Evolutionary conservation across 192 early-diverging fungal species (phyloP), one percentile per base, ranked within the genome.

Genomic region (Linnemannia elongata): DNA sequence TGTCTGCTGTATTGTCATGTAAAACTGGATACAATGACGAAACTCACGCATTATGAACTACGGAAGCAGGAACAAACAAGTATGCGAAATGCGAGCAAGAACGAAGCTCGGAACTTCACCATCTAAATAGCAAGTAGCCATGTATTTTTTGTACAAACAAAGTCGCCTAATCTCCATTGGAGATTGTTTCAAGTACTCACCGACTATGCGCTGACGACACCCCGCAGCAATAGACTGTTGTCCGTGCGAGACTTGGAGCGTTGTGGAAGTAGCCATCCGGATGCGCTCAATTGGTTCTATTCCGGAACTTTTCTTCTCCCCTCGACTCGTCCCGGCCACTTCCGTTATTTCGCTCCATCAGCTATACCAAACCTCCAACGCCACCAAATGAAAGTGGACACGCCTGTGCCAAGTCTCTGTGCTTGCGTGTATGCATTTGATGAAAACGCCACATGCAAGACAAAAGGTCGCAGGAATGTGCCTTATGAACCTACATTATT

Each of bases 1-100:
- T 7, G 75, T 82, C 44, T 82, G 81, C 75, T 82, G 81, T 44
- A 36, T 72, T 47, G 38, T 82, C n/a, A 82, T 82, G 80, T 82
- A 76, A 66, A 10, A 33, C 60, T 15, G 60, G 60, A 66, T 24
- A 18, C 27, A 13, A 9, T 8, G 9, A 33, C 27, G 12, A 33
- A 9, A 33, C 27, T 35, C 60, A 9, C 60, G 12, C 33, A 66
- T 2, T 13, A 15, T 30, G 60, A 66, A 15, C 60, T 12, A 33
- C 24, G 49, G 17, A 52, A 52, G 12, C 30, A 66, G 27, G 30
- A 66, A 15, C 60, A 66, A 66, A 66, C 9, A 66, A 33, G 7
- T 15, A 66, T 13, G 33, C 3, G 60, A 33, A 33, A 20, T 52
- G 18, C 49, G 17, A 57, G 55, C 55, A 57, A n/a, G 55, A 27